phyloP scores from a whole-genome alignment of 805 yeast species.

The Yamadazyma akitaensis region DNA sequence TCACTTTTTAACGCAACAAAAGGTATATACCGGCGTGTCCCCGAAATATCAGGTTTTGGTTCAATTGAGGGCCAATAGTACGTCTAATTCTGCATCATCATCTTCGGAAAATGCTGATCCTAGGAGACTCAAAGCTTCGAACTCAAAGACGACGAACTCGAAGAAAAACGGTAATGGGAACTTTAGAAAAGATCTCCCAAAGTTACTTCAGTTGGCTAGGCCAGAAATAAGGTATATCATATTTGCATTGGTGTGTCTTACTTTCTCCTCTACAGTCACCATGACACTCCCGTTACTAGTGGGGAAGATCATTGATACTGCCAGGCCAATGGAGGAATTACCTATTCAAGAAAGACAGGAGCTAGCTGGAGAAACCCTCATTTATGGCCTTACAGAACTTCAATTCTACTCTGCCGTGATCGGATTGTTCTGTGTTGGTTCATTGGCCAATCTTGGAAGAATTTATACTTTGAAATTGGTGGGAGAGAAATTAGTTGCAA shows the following conservation, averaged over 20 bases:
- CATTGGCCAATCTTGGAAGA: constrained; percentile 77
- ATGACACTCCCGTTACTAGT: constrained; percentile 80
- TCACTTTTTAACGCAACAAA: not conserved
- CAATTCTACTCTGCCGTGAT: constrained; percentile 63
- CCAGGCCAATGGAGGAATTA: constrained; percentile 29
- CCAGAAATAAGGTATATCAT: constrained; percentile 51
- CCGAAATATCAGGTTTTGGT: not conserved
- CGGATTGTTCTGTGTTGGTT: constrained; percentile 66
- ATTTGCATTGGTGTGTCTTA: constrained; percentile 61
- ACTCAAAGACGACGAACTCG: not conserved
- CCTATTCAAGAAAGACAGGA: not conserved
- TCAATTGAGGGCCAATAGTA: not conserved
- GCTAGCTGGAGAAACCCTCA: constrained; percentile 6
- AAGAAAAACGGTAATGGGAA: not conserved
- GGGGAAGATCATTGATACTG: constrained; percentile 81
- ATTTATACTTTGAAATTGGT: constrained; percentile 69
- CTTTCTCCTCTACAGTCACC: constrained; percentile 71
- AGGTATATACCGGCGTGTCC: not conserved
- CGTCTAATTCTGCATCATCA: not conserved
- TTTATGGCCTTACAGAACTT: constrained; percentile 58
- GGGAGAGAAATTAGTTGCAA: constrained; percentile 85
- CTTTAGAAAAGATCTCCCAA: constrained; percentile 16
- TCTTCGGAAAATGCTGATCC: not conserved
- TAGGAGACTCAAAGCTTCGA: not conserved
- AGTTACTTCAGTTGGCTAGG: constrained; percentile 24